Conservation (phyloP, 352 stramenopile genomes). For the Pythium monospermum region DNA sequence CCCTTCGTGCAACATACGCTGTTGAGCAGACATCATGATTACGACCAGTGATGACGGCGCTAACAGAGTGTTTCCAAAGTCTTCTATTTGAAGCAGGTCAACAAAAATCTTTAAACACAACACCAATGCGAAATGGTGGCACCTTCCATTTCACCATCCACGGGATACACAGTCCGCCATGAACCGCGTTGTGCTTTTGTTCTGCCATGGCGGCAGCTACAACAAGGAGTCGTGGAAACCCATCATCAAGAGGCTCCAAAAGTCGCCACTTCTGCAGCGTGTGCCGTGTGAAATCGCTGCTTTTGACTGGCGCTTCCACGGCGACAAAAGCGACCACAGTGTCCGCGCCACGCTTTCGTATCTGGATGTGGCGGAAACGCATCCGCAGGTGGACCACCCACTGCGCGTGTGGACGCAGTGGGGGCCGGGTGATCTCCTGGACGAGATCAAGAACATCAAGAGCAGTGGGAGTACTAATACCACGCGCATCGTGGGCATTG, state of each 20-base stretch:
- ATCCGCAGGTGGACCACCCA: conserved; percentile 27
- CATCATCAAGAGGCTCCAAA: conserved; percentile 29
- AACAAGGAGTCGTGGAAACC: conserved; percentile 41
- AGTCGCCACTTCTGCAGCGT: conserved; percentile 21
- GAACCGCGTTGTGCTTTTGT: conserved; percentile 25
- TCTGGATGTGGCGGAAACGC: conserved; percentile 11
- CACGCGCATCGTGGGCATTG: conserved; percentile 16
- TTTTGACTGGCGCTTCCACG: conserved; percentile 39
- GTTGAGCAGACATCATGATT: no score
- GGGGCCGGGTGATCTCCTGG: conserved; percentile 2
- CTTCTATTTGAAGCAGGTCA: no score
- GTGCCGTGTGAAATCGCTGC: conserved; percentile 22
- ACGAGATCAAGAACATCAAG: conserved; percentile 6
- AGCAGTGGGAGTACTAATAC: conserved; percentile 3
- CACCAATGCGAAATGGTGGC: no score
- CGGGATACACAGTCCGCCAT: neutral
- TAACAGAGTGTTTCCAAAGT: no score
- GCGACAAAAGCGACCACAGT: conserved; percentile 20
- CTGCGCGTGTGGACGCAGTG: conserved; percentile 10
- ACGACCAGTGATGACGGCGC: no score
- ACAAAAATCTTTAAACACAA: no score
- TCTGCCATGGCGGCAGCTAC: conserved; percentile 39
- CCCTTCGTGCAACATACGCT: no score
- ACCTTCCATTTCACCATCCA: neutral
- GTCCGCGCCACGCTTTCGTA: conserved; percentile 15